Conservation (phyloP, 495 filamentous ascomycete species). For the Apodospora peruviana region DNA sequence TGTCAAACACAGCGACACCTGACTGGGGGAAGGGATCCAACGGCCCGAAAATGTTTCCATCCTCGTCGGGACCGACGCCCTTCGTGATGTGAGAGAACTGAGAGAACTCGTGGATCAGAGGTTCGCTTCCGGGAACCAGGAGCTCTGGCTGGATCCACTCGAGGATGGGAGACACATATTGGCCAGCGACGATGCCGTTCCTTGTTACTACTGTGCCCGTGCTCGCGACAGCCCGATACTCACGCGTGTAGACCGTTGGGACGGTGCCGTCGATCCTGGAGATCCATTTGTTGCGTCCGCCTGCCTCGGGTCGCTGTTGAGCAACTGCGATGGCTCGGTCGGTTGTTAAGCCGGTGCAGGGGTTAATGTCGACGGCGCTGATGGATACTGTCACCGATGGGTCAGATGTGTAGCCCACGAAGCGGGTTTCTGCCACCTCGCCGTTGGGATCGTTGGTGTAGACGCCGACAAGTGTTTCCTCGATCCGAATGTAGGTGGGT, state of each 20-base stretch:
- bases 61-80: constrained; percentile 13
- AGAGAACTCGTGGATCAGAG: constrained; percentile 13
- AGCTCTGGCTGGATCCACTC: constrained; percentile 31
- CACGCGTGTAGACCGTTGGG: constrained; percentile 26
- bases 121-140: constrained; percentile 6
- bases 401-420: constrained; percentile 13
- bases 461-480: constrained; percentile 29
- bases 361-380: constrained; percentile 34
- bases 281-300: constrained; percentile 31
- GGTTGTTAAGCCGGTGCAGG: constrained; percentile 32
- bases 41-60: constrained; percentile 14
- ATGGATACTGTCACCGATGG: constrained; percentile 21
- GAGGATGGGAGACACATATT: constrained; percentile 32
- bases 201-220: constrained; percentile 22
- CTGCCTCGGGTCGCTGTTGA: constrained; percentile 12
- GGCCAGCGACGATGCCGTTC: constrained; percentile 34
- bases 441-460: constrained; percentile 20
- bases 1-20: constrained; percentile 11
- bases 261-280: constrained; percentile 22
- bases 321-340: constrained; percentile 16
- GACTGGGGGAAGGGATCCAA: constrained; percentile 17
- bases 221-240: constrained; percentile 26
- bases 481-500: constrained; percentile 31
- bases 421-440: constrained; percentile 28
- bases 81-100: constrained; percentile 12